Base-by-base conservation (phyloP, 352 stramenopile genomes). In the Phytophthora boehmeriae region DNA sequence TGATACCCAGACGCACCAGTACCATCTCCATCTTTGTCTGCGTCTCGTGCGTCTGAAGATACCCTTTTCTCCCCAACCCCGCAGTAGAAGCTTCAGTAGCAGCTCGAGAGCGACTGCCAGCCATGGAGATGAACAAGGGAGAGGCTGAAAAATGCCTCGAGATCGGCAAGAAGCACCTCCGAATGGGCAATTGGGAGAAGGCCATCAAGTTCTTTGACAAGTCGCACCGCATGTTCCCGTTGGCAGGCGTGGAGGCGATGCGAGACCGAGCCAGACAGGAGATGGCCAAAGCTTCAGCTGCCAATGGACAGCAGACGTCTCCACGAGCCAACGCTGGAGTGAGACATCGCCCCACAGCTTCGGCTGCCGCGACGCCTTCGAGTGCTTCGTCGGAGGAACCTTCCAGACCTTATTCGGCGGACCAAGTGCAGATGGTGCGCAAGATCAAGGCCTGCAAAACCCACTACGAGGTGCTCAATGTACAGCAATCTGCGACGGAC, bases 121-220 rank as follows among this genome's bases (percentile, higher is more conserved):
- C 56, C 54, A 96, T 96, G 88, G 88, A 96, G 84, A 96, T 96
- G 88, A 97, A 97, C 68, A 90, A 89, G 59, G 88, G 88, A 60
- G 91, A 97, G 61, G 91, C 91, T 58, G 90, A 97, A 77, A 96
- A 96, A 65, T 97, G 89, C 76, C 84, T 89, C 57, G 90, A 97
- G 23, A 86, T 97, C 39, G 91, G 74, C 58, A 96, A 96, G 71
- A 90, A 87, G 62, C 83, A 92, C 49, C 44, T 97, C 54, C 85
- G 85, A 65, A 66, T 88, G n/a, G 83, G 88, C 39, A 92, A 93
- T 59, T 96, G 78, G 70, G 73, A 76, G 51, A 90, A 97, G 59
- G 90, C 91, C n/a, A 73, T 94, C 50, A 96, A 96, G 75, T 97
- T 96, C 66, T 96, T 97, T 51, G 86, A 97, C 34, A 97, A 97